A percentile compares a stretch with the other conserved stretches of the same genome.
Evolutionary conservation across 768 basidiomycete species (phyloP).

Genomic region (Lactarius quietus): DNA sequence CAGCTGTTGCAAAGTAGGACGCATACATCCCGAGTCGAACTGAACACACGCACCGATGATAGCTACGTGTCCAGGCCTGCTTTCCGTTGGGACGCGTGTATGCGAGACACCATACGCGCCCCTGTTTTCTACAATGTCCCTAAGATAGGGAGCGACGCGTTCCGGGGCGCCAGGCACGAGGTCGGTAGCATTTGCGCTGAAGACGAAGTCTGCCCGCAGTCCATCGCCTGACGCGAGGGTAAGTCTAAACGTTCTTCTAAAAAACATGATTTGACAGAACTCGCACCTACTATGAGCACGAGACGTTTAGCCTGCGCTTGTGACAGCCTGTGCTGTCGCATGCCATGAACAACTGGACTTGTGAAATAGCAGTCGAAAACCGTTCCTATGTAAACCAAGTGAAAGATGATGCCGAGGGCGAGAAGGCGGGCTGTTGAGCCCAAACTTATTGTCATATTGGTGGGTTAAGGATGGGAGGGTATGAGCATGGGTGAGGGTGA

Average conservation of each 20-base stretch:
- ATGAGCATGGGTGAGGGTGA: neutral
- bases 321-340: constrained; percentile 51
- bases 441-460: constrained; percentile 15
- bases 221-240: constrained; percentile 58
- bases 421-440: constrained; percentile 40
- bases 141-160: constrained; percentile 70
- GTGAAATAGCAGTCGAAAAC: constrained; percentile 89
- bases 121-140: constrained; percentile 57
- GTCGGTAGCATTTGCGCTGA: constrained; percentile 59
- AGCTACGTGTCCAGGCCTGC: constrained; percentile 84
- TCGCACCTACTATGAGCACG: constrained; percentile 73
- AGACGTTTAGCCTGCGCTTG: constrained; percentile 61
- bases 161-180: constrained; percentile 48
- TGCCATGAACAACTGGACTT: constrained; percentile 76
- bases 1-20: constrained; percentile 39
- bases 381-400: constrained; percentile 65
- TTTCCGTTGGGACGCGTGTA: constrained; percentile 85
- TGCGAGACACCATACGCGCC: constrained; percentile 85
- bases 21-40: neutral
- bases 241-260: neutral
- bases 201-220: constrained; percentile 75
- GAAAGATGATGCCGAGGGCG: constrained; percentile 67
- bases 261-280: neutral
- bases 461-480: neutral
- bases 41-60: constrained; percentile 56